phyloP scores from a whole-genome alignment of 345 rosid species.

The Citrus australasica region DNA sequence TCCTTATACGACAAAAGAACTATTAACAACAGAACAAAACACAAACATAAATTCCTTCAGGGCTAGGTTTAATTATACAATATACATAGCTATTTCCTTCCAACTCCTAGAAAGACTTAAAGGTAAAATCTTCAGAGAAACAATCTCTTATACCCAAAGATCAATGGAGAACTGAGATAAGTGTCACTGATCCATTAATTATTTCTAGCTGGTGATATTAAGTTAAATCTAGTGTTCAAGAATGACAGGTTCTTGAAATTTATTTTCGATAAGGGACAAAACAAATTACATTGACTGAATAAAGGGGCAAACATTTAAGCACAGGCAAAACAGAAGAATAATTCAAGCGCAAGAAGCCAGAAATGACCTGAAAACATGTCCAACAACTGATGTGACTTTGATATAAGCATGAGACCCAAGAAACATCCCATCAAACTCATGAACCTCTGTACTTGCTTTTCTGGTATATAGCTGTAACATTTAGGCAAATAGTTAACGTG shows the following conservation, averaged over 20 bases:
- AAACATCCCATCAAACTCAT: slow-evolving; percentile 76
- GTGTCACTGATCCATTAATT: no score
- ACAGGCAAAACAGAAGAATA: not conserved
- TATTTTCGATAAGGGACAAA: no score
- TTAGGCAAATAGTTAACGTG: not conserved
- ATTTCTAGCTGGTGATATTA: not conserved
- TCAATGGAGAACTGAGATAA: not conserved
- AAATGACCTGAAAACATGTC: slow-evolving; percentile 91
- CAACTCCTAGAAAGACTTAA: not conserved
- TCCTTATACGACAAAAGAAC: not conserved
- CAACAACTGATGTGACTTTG: slow-evolving; percentile 84
- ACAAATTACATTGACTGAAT: not conserved
- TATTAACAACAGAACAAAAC: not conserved
- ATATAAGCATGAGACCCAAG: slow-evolving; percentile 50
- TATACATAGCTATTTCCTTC: not conserved
- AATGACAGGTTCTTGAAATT: no score
- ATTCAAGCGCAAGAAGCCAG: not conserved
- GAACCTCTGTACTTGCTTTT: slow-evolving; percentile 83
- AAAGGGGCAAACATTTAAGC: not conserved
- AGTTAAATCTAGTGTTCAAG: no score
- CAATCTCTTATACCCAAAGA: not conserved
- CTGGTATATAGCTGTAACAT: slow-evolving; percentile 64
- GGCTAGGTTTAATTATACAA: not conserved
- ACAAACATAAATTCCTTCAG: not conserved
- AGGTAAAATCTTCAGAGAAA: no score